Evolutionary conservation across 768 basidiomycete species (phyloP), one percentile per base, ranked within the genome.

Genomic region (Cubamyces lactineus): DNA sequence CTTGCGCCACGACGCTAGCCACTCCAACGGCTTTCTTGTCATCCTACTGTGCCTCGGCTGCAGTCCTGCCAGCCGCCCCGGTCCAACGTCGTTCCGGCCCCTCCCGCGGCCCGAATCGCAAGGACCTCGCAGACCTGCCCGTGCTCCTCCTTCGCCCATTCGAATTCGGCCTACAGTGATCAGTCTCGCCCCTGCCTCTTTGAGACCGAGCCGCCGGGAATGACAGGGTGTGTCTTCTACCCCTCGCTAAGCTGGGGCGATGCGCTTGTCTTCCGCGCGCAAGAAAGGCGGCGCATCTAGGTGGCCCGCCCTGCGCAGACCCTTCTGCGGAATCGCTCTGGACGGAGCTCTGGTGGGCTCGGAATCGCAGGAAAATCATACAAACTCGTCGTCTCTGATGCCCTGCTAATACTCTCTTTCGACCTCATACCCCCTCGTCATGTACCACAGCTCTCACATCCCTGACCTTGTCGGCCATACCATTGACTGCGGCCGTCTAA

Each of bases 401-500:
- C 12, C 21, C 13, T 45, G 19, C 42, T 19, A 30, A 23, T 58
- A 39, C n/a, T 24, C 47, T 19, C 5, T 50, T 19, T 40, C 30
- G 15, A 21, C 40, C 17, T 11, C 49, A 34, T 17, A 13, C 45
- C 34, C 39, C 28, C 49, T 21, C 48, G 46, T 54, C 30, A 67
- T 64, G 63, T 48, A 50, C 23, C 53, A 62, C 53, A 59, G 54
- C 43, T 45, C 39, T 19, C 42, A 46, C 19, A 57, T 64, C 21
- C 63, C 65, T 26, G 54, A 62, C 58, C 70, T 72, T 15, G 61
- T 66, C 40, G 70, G 70, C n/a, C 58, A 65, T 13, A 57, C 55
- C 5, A 69, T 73, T 41, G 67, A 69, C 61, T 47, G 55, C 16
- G 71, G 70, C 38, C 69, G 69, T 4, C 63, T 70, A 26, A 49